Base-by-base conservation (phyloP, 2,329 filamentous ascomycete species). In the Penicillium verrucosum region DNA sequence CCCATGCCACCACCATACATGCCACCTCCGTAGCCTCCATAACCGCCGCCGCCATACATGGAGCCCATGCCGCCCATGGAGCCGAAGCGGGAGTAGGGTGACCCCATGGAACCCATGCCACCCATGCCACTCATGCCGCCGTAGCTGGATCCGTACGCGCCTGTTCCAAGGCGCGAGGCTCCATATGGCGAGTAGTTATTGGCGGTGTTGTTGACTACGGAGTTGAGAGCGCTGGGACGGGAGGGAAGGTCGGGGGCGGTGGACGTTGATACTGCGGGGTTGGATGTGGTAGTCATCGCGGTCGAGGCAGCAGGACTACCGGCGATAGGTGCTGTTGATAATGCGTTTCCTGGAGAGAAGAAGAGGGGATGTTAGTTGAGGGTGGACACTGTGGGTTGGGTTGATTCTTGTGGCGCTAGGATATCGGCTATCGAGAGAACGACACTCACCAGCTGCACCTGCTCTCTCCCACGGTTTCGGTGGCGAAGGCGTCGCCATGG, bases 401-500 rank as follows among this genome's bases (percentile, higher is more conserved):
- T 30, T 23, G 51, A 44, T 18, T 43, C 29, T 32, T 32, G 36
- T 44, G 46, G 37, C 47, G 52, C 49, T 51, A 36, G 11, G 16
- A 34, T 16, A 36, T 50, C 38, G 52, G 25, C 32, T 37, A 44
- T 48, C 34, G 37, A 27, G 7, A 48, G 8, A 46, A 46, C 18
- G 16, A 40, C 27, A 77, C 80, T 68, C 77, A 86, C 83, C 75
- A 69, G 80, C 70, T 65, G 80, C 80, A 76, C 88, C 89, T 64
- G 87, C 83, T 75, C 88, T 85, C 79, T 99, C 94, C 94, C 94
- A 99, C 45, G 94, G 94, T 78, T 99, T 99, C 54, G 94, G 94
- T 71, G 94, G 94, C 75, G 93, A 97, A 63, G 80, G 79, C 64
- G 81, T 78, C 68, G 82, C 81, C 82, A 85, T 85, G 62, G 25